Evolutionary conservation across 1,284 basidiomycete species (phyloP).

Genomic region (Trichosporon asahii): DNA sequence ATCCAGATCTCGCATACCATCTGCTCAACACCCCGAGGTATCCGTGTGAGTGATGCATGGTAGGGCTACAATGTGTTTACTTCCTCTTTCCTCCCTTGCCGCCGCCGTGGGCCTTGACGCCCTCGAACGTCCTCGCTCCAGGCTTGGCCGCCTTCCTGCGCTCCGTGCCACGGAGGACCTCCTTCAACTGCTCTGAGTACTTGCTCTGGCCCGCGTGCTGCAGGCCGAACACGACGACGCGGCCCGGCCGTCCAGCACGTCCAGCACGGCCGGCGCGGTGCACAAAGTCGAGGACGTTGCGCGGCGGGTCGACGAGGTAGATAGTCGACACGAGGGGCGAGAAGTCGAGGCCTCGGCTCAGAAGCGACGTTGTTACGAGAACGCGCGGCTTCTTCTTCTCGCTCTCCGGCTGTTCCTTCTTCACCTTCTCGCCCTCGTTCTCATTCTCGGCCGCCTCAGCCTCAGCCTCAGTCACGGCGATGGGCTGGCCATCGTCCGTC

Average conservation of each 20-base stretch:
- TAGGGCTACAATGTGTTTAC: not conserved
- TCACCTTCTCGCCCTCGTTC: slow-evolving; percentile 9
- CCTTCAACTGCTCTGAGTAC: slow-evolving; percentile 29
- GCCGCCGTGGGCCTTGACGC: slow-evolving; percentile 6
- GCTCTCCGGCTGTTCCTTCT: not conserved
- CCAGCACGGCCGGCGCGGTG: slow-evolving; percentile 72
- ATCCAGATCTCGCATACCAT: not conserved
- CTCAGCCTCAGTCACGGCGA: not conserved
- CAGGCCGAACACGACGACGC: slow-evolving; percentile 53
- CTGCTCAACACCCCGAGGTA: not conserved
- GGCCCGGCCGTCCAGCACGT: slow-evolving; percentile 67
- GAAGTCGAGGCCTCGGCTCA: slow-evolving; percentile 88
- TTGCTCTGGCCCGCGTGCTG: slow-evolving; percentile 24
- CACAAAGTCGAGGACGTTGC: slow-evolving; percentile 82
- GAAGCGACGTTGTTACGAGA: slow-evolving; percentile 80
- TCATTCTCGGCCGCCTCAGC: slow-evolving; percentile 5
- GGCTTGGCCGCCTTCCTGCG: slow-evolving; percentile 18
- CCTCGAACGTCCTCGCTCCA: slow-evolving; percentile 20
- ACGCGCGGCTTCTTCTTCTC: slow-evolving; percentile 54
- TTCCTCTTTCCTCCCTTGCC: not conserved
- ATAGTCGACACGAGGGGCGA: slow-evolving; percentile 69
- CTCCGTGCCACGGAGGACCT: slow-evolving; percentile 26
- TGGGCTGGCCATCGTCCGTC: not conserved
- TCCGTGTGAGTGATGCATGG: slow-evolving; percentile 1
- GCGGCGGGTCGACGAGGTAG: slow-evolving; percentile 76